phyloP scores from a whole-genome alignment of 1,284 basidiomycete species.

The Marasmius sp. region DNA sequence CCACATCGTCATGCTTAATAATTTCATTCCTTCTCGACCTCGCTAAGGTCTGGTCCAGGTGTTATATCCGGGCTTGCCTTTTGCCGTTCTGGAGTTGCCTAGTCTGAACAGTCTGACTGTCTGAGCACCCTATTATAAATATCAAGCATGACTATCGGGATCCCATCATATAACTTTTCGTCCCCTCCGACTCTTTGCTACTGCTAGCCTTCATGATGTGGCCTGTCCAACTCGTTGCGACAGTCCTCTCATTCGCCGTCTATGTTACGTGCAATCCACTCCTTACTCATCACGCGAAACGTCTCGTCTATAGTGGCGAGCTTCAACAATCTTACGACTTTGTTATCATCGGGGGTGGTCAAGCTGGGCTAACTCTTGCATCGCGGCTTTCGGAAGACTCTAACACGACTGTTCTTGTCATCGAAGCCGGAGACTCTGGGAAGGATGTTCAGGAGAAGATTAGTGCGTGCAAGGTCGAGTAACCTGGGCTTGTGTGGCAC shows the following conservation, averaged over 20 bases:
- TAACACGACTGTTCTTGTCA: conserved; percentile 60
- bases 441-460: conserved; percentile 40
- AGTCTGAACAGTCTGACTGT: background rate
- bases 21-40: too few relatives aligned
- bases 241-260: conserved; percentile 4
- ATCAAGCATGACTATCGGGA: background rate
- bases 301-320: background rate
- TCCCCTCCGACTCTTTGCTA: background rate
- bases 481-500: background rate
- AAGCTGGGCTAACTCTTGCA: conserved; percentile 64
- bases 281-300: conserved; percentile 1
- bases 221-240: background rate
- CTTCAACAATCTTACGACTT: conserved; percentile 39
- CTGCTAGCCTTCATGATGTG: background rate
- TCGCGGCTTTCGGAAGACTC: conserved; percentile 61
- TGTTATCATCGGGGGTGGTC: conserved; percentile 57
- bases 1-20: too few relatives aligned
- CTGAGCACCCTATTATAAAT: background rate
- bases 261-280: conserved; percentile 4
- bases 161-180: background rate
- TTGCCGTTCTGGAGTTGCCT: background rate
- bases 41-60: too few relatives aligned
- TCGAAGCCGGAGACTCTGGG: conserved; percentile 71
- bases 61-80: too few relatives aligned
- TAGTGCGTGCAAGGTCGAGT: conserved; percentile 24